These are phyloP conservation scores for Tubosaeta sp. DNA, from an alignment of 768 basidiomycete species.

Conservation along the genomic window DNA sequence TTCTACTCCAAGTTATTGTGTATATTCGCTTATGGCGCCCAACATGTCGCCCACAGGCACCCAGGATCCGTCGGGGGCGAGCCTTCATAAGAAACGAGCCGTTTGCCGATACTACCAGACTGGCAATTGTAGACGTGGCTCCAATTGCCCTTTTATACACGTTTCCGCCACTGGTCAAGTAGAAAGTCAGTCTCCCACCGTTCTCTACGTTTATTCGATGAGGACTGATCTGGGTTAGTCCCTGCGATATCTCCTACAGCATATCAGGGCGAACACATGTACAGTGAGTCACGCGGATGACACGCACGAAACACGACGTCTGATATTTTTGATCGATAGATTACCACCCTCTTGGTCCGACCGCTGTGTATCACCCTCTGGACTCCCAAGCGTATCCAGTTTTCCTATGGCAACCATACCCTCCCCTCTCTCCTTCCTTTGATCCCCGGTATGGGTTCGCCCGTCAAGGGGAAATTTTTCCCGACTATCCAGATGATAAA, in stretches of 20 bases:
- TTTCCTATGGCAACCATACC: constrained; percentile 32
- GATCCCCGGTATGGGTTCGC: constrained; percentile 13
- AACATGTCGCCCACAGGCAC: constrained; percentile 10
- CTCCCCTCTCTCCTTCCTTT: constrained; percentile 12
- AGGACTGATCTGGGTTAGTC: constrained; percentile 13
- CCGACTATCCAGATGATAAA: constrained; percentile 22
- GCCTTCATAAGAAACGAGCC: constrained; percentile 6
- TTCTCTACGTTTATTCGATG: not conserved
- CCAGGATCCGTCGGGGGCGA: constrained; percentile 1
- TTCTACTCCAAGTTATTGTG: not conserved
- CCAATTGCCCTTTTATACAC: constrained; percentile 26
- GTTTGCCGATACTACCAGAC: constrained; percentile 25
- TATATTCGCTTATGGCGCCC: constrained; percentile 2
- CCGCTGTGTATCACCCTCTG: constrained; percentile 17
- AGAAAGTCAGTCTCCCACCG: constrained; percentile 15
- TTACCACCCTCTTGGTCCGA: constrained; percentile 14
- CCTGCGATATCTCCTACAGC: constrained; percentile 6
- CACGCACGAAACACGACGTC: not conserved
- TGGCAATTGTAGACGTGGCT: constrained; percentile 26
- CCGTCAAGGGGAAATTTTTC: constrained; percentile 2
- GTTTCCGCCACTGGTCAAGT: constrained; percentile 1
- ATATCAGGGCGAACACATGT: constrained; percentile 14
- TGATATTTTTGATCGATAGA: constrained; percentile 12
- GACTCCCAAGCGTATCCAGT: constrained; percentile 14
- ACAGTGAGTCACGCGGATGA: constrained; percentile 12